Base-by-base conservation (phyloP, 768 basidiomycete genomes). In the Myochromella boudieri region DNA sequence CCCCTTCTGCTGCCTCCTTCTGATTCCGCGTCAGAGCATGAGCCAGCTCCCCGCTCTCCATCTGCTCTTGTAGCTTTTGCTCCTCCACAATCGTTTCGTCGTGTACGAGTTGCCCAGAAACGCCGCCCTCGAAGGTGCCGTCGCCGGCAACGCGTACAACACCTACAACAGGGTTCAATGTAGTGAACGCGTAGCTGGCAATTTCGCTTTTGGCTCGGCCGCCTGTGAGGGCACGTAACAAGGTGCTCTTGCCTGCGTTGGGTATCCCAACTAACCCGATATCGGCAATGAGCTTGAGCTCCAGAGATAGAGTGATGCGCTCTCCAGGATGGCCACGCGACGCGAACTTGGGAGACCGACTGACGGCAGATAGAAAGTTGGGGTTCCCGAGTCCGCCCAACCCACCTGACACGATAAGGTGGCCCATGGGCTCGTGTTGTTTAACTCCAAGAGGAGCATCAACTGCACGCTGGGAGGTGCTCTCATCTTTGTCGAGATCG, bases 241-340 rank as follows among this genome's bases (percentile, higher is more conserved):
- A 68, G 0, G 97, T 98, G 65, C 91, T 95, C 70, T 91, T 90
- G 22, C 86, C 95, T 0, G 90, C 92, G 56, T 97, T 99, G 6
- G 97, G 97, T 71, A 97, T 84, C 0, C 97, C 97, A 2, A 99
- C 94, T 15, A 99, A 72, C 0, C 92, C 97, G n/a, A 98, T 75
- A 63, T 99, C 95, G 2, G 95, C 93, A 3, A 95, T 75, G 5
- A 95, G 76, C 65, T 97, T 97, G 51, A 99, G 85, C 64, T 97
- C 95, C 11, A 99, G 74, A 15, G 84, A 77, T n/a, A 98, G 76
- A 1, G 87, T 85, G 52, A 95, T 68, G 4, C 81, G 75, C 56
- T 92, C 88, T 9, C 89, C 92, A 3, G 79, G 78, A 6, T 77
- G 74, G 0, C 91, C 93, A 14, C 83, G 78, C 14, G 89, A 85